Evolutionary conservation across 768 basidiomycete species (phyloP).

Genomic region (Pleurotus eryngii): DNA sequence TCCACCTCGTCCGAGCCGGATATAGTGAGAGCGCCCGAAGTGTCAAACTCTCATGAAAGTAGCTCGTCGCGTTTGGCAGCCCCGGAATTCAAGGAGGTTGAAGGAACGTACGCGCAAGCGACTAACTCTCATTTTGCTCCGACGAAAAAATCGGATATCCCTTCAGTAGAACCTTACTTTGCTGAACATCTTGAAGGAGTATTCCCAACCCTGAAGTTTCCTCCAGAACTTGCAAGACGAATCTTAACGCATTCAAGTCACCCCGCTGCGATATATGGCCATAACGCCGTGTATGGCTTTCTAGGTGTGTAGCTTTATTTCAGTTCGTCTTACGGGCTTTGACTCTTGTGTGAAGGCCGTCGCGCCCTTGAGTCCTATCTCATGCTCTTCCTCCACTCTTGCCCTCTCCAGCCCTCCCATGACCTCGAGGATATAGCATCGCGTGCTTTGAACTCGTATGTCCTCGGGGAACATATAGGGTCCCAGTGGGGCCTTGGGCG

Average conservation of each 20-base stretch:
- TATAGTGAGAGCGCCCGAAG: not conserved
- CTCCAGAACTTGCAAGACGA: constrained; percentile 65
- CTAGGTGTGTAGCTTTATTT: constrained; percentile 48
- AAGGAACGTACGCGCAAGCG: not conserved
- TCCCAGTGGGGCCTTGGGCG: constrained; percentile 72
- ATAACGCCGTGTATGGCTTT: constrained; percentile 71
- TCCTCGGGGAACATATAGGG: constrained; percentile 72
- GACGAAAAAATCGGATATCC: not conserved
- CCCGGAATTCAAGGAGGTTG: not conserved
- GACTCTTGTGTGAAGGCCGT: constrained; percentile 49
- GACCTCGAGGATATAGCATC: constrained; percentile 57
- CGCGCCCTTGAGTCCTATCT: constrained; percentile 76
- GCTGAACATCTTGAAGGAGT: constrained; percentile 58
- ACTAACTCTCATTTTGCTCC: not conserved
- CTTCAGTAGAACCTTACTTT: constrained; percentile 22
- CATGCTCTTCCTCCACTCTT: constrained; percentile 65
- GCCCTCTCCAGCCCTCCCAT: constrained; percentile 41
- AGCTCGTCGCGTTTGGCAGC: constrained; percentile 2
- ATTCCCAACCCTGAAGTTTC: constrained; percentile 67
- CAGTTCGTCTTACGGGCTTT: not conserved
- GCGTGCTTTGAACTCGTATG: constrained; percentile 63
- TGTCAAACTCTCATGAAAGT: not conserved
- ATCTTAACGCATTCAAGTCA: constrained; percentile 80
- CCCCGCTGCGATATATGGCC: constrained; percentile 59
- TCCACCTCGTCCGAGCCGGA: not conserved